Percentiles rank a stretch among this genome's conserved stretches.
These are phyloP conservation scores for Diversispora epigaea DNA, from an alignment of 192 early-diverging fungal genomes.

Conservation along the genomic window DNA sequence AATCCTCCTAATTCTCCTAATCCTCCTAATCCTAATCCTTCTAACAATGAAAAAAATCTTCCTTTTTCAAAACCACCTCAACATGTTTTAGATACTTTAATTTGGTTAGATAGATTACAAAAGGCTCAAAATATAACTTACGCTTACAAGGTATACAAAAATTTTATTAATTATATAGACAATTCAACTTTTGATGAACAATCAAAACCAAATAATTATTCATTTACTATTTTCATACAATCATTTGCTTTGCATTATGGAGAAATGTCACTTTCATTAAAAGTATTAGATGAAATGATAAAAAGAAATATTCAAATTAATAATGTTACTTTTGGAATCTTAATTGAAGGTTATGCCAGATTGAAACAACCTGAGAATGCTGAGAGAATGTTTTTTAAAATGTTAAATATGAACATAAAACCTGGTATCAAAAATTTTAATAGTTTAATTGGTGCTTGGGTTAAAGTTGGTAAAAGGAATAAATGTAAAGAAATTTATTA, in stretches of 20 bases:
- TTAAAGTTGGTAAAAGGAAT: conserved; percentile 32
- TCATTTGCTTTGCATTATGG: conserved; percentile 36
- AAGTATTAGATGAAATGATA: conserved; percentile 40
- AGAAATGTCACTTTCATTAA: conserved; percentile 29
- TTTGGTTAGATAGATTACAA: neutral
- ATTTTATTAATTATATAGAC: neutral
- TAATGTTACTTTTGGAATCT: conserved; percentile 33
- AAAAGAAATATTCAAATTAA: conserved; percentile 30
- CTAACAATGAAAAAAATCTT: neutral
- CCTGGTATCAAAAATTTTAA: conserved; percentile 36
- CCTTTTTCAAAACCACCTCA: neutral
- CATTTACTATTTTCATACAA: conserved; percentile 41
- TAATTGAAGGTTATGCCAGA: conserved; percentile 43
- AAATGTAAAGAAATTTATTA: conserved; percentile 35
- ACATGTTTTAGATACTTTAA: neutral
- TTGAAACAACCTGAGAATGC: conserved; percentile 33
- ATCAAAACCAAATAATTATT: conserved; percentile 2
- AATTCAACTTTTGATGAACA: neutral
- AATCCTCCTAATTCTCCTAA: neutral
- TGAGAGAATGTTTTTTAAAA: conserved; percentile 28
- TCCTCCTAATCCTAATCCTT: neutral
- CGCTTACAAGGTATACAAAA: neutral
- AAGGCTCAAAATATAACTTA: neutral
- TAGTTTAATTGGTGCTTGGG: conserved; percentile 40
- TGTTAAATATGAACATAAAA: conserved; percentile 21